A percentile compares a stretch with the other conserved stretches of the same genome.
Evolutionary conservation across 148 eudicot genomes (phyloP).

Genomic region (Drosera capensis): DNA sequence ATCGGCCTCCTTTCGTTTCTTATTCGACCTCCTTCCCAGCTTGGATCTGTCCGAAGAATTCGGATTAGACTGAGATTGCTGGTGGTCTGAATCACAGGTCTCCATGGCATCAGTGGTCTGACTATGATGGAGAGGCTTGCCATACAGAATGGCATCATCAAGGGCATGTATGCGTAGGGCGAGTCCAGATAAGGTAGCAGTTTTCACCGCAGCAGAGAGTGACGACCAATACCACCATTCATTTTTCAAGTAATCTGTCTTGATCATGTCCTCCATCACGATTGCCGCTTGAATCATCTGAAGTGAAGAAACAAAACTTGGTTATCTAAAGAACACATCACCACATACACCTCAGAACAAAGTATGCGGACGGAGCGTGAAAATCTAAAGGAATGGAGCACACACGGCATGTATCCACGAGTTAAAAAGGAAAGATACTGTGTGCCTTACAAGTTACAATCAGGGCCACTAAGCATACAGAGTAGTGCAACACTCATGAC

Average conservation of each 20-base stretch:
- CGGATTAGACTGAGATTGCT: constrained; percentile 16
- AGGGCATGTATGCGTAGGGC: constrained; percentile 53
- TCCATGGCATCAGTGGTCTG: constrained; percentile 10
- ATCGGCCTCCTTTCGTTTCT: constrained; percentile 25
- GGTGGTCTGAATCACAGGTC: constrained; percentile 15
- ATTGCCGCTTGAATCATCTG: constrained; percentile 68
- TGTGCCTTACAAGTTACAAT: too few species aligned
- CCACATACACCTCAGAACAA: too few species aligned
- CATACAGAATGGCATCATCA: constrained; percentile 49
- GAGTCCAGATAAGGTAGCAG: constrained; percentile 47
- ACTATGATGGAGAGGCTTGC: constrained; percentile 14
- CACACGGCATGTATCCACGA: too few species aligned
- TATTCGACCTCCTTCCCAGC: constrained; percentile 25
- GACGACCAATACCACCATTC: constrained; percentile 81
- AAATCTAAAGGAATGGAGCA: too few species aligned
- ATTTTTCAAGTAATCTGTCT: constrained; percentile 40
- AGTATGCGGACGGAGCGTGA: too few species aligned
- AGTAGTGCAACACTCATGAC: too few species aligned
- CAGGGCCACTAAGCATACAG: too few species aligned
- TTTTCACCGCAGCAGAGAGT: constrained; percentile 53
- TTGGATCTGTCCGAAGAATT: constrained; percentile 25
- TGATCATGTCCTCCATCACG: constrained; percentile 61
- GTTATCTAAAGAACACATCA: too few species aligned
- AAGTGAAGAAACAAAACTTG: not conserved
- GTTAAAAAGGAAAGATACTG: too few species aligned